A percentile compares a stretch with the other conserved stretches of the same genome.
Conservation (phyloP, 1,284 basidiomycete genomes). For the Tylopilus sp. region DNA sequence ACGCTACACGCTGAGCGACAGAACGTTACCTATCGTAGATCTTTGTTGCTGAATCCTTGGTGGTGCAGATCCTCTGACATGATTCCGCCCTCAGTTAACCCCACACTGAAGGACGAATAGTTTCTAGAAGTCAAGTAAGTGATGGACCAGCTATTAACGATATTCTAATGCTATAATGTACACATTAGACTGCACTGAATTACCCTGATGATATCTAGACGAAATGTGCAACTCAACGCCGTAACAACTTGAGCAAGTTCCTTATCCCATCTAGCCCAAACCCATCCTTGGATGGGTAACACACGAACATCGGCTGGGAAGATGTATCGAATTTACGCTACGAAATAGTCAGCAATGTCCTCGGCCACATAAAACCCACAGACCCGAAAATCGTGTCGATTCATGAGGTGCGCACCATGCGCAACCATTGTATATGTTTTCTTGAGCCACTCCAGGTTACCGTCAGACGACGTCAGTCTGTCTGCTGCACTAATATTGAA, state of each 20-base stretch:
- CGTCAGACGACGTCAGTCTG: too few species aligned
- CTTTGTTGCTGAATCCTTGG: too few species aligned
- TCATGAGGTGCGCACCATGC: conserved; percentile 37
- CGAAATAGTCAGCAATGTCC: not conserved
- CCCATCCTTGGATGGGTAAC: conserved; percentile 42
- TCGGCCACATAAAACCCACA: conserved; percentile 3
- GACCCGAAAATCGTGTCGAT: conserved; percentile 44
- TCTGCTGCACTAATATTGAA: conserved; percentile 46
- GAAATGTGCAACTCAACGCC: conserved; percentile 21
- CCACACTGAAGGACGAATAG: too few species aligned
- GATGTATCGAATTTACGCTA: conserved; percentile 45
- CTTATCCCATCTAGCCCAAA: conserved; percentile 44
- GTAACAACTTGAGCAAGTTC: conserved; percentile 37
- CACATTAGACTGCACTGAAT: not conserved
- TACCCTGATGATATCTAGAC: not conserved
- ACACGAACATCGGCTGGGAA: conserved; percentile 44
- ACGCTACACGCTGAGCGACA: too few species aligned
- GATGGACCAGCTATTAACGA: conserved; percentile 25
- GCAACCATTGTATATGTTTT: conserved; percentile 42
- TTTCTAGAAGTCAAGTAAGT: too few species aligned
- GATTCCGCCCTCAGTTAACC: too few species aligned
- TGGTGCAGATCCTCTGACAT: too few species aligned
- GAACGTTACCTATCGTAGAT: too few species aligned
- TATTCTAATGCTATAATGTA: not conserved
- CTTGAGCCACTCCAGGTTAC: conserved; percentile 40